Evolutionary conservation across 805 yeast genomes (phyloP).

Genomic region (Saccharomycopsis fibuligera): DNA sequence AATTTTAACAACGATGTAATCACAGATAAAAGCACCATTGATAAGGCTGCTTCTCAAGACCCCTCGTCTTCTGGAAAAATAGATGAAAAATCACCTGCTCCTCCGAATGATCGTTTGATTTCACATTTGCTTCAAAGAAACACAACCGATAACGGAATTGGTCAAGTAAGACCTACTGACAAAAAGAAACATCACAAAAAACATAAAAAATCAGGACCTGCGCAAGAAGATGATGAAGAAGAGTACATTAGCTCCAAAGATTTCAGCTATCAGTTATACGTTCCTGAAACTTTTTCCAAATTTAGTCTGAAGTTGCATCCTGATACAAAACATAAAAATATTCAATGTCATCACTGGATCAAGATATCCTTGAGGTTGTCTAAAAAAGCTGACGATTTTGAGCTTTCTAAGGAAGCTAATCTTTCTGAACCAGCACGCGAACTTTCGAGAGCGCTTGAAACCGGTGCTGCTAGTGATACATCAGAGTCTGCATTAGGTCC

Average conservation of each 20-base stretch:
- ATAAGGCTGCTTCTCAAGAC: neutral
- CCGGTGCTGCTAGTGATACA: neutral
- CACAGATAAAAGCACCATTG: conserved; percentile 9
- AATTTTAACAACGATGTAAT: conserved; percentile 28
- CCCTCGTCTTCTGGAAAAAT: neutral
- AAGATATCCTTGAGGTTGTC: conserved; percentile 81
- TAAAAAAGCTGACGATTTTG: conserved; percentile 42
- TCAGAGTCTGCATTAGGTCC: neutral
- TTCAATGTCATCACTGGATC: conserved; percentile 93
- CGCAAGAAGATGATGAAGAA: conserved; percentile 37
- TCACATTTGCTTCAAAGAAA: neutral
- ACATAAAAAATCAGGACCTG: conserved; percentile 15
- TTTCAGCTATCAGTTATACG: conserved; percentile 77
- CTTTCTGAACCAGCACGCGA: no score
- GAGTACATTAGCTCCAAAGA: conserved; percentile 68
- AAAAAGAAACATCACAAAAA: conserved; percentile 4
- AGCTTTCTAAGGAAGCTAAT: conserved; percentile 4
- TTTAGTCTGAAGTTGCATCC: conserved; percentile 68
- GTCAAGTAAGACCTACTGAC: neutral
- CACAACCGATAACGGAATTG: neutral
- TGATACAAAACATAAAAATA: conserved; percentile 71
- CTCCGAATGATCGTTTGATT: neutral
- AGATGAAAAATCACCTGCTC: neutral
- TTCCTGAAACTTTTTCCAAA: conserved; percentile 48
- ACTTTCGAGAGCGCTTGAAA: neutral